Base-by-base conservation (phyloP, 768 basidiomycete species). In the Lyophyllum atratum region DNA sequence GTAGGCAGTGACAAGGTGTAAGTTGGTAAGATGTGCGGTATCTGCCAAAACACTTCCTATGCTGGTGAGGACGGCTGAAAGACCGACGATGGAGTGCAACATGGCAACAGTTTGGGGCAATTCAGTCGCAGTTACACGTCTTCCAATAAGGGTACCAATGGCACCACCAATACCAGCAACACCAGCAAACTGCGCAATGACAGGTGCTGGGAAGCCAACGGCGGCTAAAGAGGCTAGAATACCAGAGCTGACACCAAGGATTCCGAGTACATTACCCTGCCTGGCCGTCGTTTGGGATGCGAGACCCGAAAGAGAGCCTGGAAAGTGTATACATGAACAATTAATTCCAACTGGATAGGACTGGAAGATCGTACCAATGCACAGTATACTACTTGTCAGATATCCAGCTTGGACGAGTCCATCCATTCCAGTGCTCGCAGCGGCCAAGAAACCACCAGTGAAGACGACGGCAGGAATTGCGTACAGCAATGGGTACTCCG, bases 371-470 rank as follows among this genome's bases (percentile, higher is more conserved):
- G 54, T 60, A 87, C 91, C 85, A 56, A 95, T 94, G 68, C 92
- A 93, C 44, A 95, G 82, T n/a, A 94, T 68, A 63, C 90, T 93
- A 65, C 89, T 92, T 1, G 92, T 83, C 55, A 94, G 68, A 66
- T 95, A 95, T 12, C 93, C 93, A 2, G 93, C 92, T 70, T 93
- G 92, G 5, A 94, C 90, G 33, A 95, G 80, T 19, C 93, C 93
- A 12, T 81, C 85, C 85, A 91, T 87, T 40, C 93, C 92, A 4
- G 90, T 90, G 66, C 85, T 89, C 4, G 91, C 90, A 37, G 92
- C 90, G 31, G 85, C 83, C 55, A 95, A 70, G 74, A 91, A 93
- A 2, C 89, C 93, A 40, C 91, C 90, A 2, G 89, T 85, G 68
- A 94, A 95, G 4, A 93, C 82, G 9, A 85, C 80, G 9, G 87